Conservation (phyloP, 1,139 yeast species). For the Geotrichum macrosporum region DNA sequence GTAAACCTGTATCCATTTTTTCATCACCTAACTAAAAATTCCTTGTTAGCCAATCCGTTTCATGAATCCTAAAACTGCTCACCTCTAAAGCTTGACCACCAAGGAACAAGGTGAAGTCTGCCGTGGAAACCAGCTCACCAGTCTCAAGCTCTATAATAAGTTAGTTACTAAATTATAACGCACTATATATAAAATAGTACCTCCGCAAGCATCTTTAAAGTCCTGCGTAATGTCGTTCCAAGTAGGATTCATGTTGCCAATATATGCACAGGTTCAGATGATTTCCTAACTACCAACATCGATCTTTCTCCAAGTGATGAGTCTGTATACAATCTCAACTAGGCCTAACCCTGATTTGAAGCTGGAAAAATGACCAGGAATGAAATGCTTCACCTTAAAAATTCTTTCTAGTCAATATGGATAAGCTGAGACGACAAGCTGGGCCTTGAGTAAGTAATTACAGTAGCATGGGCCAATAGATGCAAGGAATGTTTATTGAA, state of each 20-base stretch:
- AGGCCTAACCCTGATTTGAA: too few species aligned
- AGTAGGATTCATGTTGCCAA: slow-evolving; percentile 4
- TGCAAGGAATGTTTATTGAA: too few species aligned
- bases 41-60: not conserved
- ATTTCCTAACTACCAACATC: too few species aligned
- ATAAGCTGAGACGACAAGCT: too few species aligned
- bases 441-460: too few species aligned
- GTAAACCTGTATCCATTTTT: slow-evolving; percentile 42
- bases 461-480: too few species aligned
- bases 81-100: slow-evolving; percentile 40
- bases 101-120: slow-evolving; percentile 33
- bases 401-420: too few species aligned
- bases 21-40: slow-evolving; percentile 34
- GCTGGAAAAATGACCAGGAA: too few species aligned
- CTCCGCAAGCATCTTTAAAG: slow-evolving; percentile 24
- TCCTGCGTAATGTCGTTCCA: slow-evolving; percentile 30
- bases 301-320: too few species aligned
- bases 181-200: slow-evolving; percentile 10
- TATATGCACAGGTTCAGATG: not conserved
- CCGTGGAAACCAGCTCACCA: slow-evolving; percentile 34
- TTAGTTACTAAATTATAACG: slow-evolving; percentile 1
- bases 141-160: slow-evolving; percentile 26
- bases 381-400: too few species aligned
- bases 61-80: slow-evolving; percentile 7
- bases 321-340: too few species aligned